These are phyloP conservation scores for Chionographis japonica DNA, from an alignment of 106 monocot species.

Conservation along the genomic window DNA sequence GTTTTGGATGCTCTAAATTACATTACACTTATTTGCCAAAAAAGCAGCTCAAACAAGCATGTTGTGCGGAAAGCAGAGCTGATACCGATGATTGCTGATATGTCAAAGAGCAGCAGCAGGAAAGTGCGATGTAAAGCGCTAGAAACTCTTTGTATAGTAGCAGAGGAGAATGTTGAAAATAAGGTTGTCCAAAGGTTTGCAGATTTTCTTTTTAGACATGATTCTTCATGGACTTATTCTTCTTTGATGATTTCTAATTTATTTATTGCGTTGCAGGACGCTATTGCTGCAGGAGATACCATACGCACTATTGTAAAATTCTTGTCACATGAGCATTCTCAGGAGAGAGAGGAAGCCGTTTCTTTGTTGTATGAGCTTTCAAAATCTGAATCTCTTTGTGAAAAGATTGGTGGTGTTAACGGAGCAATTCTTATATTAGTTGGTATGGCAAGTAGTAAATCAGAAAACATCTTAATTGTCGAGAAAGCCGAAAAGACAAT, in stretches of 20 bases:
- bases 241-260: slow-evolving; percentile 3
- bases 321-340: slow-evolving; percentile 56
- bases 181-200: slow-evolving; percentile 55
- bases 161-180: slow-evolving; percentile 80
- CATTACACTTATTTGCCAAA: slow-evolving; percentile 47
- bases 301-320: slow-evolving; percentile 85
- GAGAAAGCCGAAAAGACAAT: slow-evolving; percentile 77
- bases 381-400: slow-evolving; percentile 58
- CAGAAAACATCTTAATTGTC: slow-evolving; percentile 57
- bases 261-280: slow-evolving; percentile 39
- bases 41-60: slow-evolving; percentile 57
- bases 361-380: slow-evolving; percentile 85
- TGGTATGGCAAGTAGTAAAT: slow-evolving; percentile 78
- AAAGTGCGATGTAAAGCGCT: slow-evolving; percentile 77
- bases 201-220: slow-evolving; percentile 1
- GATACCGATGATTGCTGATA: slow-evolving; percentile 55
- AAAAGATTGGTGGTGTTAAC: slow-evolving; percentile 77
- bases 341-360: slow-evolving; percentile 80
- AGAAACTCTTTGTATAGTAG: slow-evolving; percentile 70
- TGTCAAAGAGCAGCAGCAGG: slow-evolving; percentile 71
- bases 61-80: slow-evolving; percentile 40
- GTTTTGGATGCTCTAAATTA: slow-evolving; percentile 59
- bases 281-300: slow-evolving; percentile 55
- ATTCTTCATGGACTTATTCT: neutral
- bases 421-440: slow-evolving; percentile 89